Percentiles rank a stretch among this genome's conserved stretches.
Evolutionary conservation across 192 early-diverging fungal genomes (phyloP).

Genomic region (Coemansia sp.): DNA sequence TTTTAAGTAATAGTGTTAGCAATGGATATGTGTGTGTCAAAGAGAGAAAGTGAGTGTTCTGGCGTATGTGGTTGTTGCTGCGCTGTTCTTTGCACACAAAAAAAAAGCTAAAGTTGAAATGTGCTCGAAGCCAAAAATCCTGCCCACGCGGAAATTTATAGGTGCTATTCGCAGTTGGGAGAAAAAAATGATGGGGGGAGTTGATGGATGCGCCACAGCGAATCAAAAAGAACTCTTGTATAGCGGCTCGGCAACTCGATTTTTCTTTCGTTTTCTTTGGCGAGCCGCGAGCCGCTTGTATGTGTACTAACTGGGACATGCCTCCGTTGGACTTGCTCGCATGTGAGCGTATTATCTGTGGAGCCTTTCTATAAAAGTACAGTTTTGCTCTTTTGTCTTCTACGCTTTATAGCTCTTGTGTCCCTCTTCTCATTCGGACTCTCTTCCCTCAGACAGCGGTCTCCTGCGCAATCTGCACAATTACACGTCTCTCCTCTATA

Average conservation of each 20-base stretch:
- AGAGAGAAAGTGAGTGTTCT: background rate
- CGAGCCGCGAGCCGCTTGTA: too few species aligned
- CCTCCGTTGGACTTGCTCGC: too few species aligned
- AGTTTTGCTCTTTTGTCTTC: background rate
- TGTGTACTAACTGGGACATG: too few species aligned
- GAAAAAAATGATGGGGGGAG: background rate
- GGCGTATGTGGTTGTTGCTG: background rate
- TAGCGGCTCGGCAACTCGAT: background rate
- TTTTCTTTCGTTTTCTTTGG: background rate
- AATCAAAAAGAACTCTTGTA: background rate
- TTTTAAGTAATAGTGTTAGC: background rate
- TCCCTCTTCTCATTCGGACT: background rate
- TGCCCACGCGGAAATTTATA: background rate
- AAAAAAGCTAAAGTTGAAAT: background rate
- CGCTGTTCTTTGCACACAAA: background rate
- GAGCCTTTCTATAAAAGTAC: too few species aligned
- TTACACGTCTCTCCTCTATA: background rate
- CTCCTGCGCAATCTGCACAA: constrained; percentile 9
- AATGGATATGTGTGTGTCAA: background rate
- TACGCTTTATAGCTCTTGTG: background rate
- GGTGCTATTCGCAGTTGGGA: background rate
- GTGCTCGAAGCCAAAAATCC: background rate
- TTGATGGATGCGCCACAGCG: background rate
- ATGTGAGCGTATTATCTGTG: too few species aligned
- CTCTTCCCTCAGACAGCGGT: background rate